Evolutionary conservation across 2,329 filamentous ascomycete genomes (phyloP).

Genomic region (Fusarium poae): DNA sequence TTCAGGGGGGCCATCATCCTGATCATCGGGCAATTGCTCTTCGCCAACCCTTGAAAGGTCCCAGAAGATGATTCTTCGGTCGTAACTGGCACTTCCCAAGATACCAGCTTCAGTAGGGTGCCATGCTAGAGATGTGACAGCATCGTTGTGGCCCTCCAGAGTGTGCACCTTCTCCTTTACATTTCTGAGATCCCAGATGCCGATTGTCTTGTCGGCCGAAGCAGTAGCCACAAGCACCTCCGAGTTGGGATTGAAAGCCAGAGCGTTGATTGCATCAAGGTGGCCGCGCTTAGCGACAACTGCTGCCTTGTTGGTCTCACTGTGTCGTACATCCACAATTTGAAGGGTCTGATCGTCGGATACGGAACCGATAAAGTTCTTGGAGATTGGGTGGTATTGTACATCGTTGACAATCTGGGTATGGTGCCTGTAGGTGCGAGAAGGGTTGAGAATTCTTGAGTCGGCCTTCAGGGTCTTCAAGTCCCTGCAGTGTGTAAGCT

Average conservation of each 20-base stretch:
- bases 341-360: constrained; percentile 96
- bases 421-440: constrained; percentile 86
- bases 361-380: constrained; percentile 88
- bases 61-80: constrained; percentile 96
- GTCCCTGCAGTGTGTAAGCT: constrained; percentile 69
- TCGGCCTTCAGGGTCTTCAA: constrained; percentile 79
- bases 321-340: constrained; percentile 85
- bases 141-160: constrained; percentile 87
- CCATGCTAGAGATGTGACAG: constrained; percentile 93
- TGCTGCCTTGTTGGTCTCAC: constrained; percentile 74
- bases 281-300: constrained; percentile 81
- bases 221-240: constrained; percentile 92
- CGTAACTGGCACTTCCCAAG: constrained; percentile 91
- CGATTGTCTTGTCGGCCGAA: constrained; percentile 94
- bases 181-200: constrained; percentile 94
- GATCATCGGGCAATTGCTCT: constrained; percentile 94
- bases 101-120: constrained; percentile 92
- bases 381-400: constrained; percentile 90
- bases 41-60: constrained; percentile 92
- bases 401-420: constrained; percentile 95
- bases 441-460: constrained; percentile 77
- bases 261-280: constrained; percentile 92
- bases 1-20: constrained; percentile 94
- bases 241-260: constrained; percentile 93
- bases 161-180: constrained; percentile 91